These are phyloP conservation scores for Pseudopyrenochaeta lycopersici DNA, from an alignment of 2,329 filamentous ascomycete species.

Conservation along the genomic window DNA sequence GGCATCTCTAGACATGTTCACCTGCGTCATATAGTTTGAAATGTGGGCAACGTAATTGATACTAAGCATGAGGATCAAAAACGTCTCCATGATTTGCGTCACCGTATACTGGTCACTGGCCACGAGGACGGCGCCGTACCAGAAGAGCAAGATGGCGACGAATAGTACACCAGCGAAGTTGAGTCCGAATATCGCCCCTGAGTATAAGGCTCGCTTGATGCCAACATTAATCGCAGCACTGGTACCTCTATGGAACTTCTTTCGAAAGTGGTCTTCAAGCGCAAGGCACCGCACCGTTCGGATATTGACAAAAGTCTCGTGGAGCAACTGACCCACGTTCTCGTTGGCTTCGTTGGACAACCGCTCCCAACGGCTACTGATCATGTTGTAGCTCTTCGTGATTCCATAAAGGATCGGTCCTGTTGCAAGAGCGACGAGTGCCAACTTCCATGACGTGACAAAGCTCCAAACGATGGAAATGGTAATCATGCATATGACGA, in stretches of 20 bases:
- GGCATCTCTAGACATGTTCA: conserved; percentile 76
- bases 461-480: conserved; percentile 81
- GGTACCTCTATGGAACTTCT: conserved; percentile 67
- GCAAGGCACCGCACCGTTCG: conserved; percentile 79
- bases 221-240: conserved; percentile 67
- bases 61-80: conserved; percentile 85
- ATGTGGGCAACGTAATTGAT: conserved; percentile 76
- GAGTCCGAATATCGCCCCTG: conserved; percentile 79
- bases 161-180: conserved; percentile 77
- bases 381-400: conserved; percentile 70
- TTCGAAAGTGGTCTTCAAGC: conserved; percentile 74
- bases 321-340: conserved; percentile 68
- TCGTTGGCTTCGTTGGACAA: conserved; percentile 71
- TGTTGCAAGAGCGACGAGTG: conserved; percentile 76
- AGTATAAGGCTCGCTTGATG: conserved; percentile 70
- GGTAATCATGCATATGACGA: conserved; percentile 71
- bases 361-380: conserved; percentile 77
- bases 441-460: conserved; percentile 78
- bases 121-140: conserved; percentile 76
- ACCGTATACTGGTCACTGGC: conserved; percentile 60
- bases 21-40: conserved; percentile 79
- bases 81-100: conserved; percentile 73
- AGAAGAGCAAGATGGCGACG: conserved; percentile 82
- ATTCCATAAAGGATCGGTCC: conserved; percentile 73
- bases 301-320: conserved; percentile 81